These are phyloP conservation scores for Gossypium lobatum DNA, from an alignment of 441 rosid species.

Conservation along the genomic window DNA sequence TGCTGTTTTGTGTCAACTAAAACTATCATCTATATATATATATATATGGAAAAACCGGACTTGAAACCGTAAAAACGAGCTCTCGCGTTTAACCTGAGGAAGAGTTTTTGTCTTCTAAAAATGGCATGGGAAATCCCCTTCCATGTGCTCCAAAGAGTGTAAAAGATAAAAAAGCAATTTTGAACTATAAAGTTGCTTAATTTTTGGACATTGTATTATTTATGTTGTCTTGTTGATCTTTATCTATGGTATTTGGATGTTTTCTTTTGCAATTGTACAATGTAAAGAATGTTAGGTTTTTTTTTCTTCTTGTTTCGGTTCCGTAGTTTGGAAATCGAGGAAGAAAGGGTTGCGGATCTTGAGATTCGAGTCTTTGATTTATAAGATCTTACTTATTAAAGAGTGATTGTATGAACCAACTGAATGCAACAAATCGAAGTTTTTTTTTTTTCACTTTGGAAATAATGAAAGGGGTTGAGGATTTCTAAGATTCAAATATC, in stretches of 20 bases:
- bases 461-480: too few relatives aligned
- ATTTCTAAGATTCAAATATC: too few relatives aligned
- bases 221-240: constrained; percentile 7
- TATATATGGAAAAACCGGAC: neutral
- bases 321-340: too few relatives aligned
- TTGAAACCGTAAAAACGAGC: neutral
- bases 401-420: too few relatives aligned
- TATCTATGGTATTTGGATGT: neutral
- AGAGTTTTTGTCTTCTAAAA: constrained; percentile 4
- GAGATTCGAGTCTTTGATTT: too few relatives aligned
- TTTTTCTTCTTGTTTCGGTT: too few relatives aligned
- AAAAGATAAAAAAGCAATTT: constrained; percentile 12
- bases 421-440: too few relatives aligned
- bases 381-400: too few relatives aligned
- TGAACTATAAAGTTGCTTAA: constrained; percentile 2
- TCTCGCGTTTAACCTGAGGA: neutral
- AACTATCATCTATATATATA: neutral
- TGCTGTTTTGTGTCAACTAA: constrained; percentile 15
- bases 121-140: constrained; percentile 7
- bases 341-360: too few relatives aligned
- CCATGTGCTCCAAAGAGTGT: neutral
- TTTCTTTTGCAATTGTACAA: too few relatives aligned
- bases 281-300: too few relatives aligned
- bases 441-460: too few relatives aligned
- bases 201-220: constrained; percentile 14